These are phyloP conservation scores for Psilocybe azurescens DNA, from an alignment of 768 basidiomycete genomes.

Conservation along the genomic window DNA sequence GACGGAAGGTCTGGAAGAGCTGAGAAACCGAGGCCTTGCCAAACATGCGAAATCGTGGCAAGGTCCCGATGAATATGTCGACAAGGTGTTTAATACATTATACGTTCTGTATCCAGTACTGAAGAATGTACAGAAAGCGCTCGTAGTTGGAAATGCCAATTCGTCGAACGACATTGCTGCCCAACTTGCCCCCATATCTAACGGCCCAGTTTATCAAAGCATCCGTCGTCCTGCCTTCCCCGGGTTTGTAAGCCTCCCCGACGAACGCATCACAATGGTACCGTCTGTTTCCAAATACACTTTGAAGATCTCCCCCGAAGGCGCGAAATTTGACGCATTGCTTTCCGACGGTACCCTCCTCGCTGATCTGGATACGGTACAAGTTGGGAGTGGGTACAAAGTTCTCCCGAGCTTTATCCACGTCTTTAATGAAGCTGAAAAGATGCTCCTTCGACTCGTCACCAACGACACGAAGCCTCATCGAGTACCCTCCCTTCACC, in stretches of 20 bases:
- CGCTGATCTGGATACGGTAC: slow-evolving; percentile 44
- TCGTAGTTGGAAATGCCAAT: slow-evolving; percentile 57
- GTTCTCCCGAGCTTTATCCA: slow-evolving; percentile 46
- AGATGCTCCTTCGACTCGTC: slow-evolving; percentile 32
- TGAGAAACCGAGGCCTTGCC: slow-evolving; percentile 37
- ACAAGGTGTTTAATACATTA: slow-evolving; percentile 31
- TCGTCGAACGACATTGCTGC: slow-evolving; percentile 59
- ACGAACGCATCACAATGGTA: slow-evolving; percentile 47
- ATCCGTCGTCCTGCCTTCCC: slow-evolving; percentile 46
- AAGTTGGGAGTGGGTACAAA: slow-evolving; percentile 54
- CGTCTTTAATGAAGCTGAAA: slow-evolving; percentile 26
- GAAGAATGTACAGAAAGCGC: slow-evolving; percentile 38
- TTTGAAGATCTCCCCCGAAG: slow-evolving; percentile 3
- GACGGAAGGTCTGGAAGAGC: slow-evolving; percentile 45
- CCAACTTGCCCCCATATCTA: slow-evolving; percentile 43
- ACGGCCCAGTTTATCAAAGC: slow-evolving; percentile 50
- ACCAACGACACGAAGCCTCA: slow-evolving; percentile 30
- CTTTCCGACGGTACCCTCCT: slow-evolving; percentile 44
- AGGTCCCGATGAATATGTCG: slow-evolving; percentile 42
- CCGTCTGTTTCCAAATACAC: slow-evolving; percentile 43
- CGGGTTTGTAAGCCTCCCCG: slow-evolving; percentile 45
- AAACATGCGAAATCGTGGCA: slow-evolving; percentile 49
- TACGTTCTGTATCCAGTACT: background rate
- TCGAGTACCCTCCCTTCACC: slow-evolving; percentile 50
- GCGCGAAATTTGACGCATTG: slow-evolving; percentile 36